Base-by-base conservation (phyloP, 2,329 filamentous ascomycete species). In the Monilinia fructicola region DNA sequence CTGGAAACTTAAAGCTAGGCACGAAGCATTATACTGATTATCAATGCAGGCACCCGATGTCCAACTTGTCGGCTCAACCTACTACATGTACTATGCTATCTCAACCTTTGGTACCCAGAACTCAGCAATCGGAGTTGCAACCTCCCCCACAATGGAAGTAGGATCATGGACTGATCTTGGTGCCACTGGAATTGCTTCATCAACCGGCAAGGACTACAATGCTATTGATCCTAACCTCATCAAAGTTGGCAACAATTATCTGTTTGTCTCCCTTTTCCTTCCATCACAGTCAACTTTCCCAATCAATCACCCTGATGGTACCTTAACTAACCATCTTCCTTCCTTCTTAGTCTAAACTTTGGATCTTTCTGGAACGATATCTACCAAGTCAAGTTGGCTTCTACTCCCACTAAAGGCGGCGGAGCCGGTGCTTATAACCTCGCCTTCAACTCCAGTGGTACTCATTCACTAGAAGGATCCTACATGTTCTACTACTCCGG, bases 361-460 rank as follows among this genome's bases (percentile, higher is more conserved):
- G 89, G 88, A 31, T 89, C 85, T 16, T 91, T 90, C 81, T 92
- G 87, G 87, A 76, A 78, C 9, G 84, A 87, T 73, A 81, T 91
- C 67, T 89, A 85, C 78, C 84, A 86, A 73, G 84, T 85, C 1
- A 74, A 79, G 46, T 81, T 90, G 75, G 74, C 71, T 46, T 74
- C 74, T 42, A 71, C 75, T 2, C 74, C 76, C 10, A 77, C 74
- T 14, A 76, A 73, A 28, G 72, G 72, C 4, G 67, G 74, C 2
- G 70, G 73, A 5, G 66, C 62, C 11, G 68, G 74, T 0, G 73
- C 81, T 0, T 77, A 80, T 67, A 81, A 87, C 62, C 77, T 89
- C 61, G 81, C 83, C 2, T 88, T 82, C 75, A 80, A 87, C 54
- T 76, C 82, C 0, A 78, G 76, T 1, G 82, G 82, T 1, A 76